Evolutionary conservation across 257 asterid genomes (phyloP).

Genomic region (Solanum lignicaule): DNA sequence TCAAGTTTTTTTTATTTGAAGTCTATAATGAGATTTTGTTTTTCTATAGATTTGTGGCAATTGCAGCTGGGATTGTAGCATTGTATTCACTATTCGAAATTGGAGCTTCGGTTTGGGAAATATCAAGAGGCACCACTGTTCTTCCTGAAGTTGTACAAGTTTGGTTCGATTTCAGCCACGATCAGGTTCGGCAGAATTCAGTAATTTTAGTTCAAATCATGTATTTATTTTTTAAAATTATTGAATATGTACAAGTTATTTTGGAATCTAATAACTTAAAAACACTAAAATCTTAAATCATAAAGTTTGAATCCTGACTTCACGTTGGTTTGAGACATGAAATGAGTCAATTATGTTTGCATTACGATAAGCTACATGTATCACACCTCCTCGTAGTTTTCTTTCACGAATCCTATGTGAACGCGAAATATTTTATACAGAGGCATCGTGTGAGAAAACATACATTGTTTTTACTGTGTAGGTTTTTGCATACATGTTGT

Average conservation of each 20-base stretch:
- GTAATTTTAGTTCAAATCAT: background rate
- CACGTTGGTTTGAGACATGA: background rate
- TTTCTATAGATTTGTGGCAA: conserved; percentile 13
- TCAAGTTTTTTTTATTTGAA: background rate
- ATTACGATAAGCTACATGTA: background rate
- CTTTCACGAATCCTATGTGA: background rate
- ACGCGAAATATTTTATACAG: background rate
- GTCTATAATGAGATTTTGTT: background rate
- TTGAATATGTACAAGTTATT: background rate
- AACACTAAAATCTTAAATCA: too few relatives aligned
- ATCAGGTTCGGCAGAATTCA: conserved; percentile 15
- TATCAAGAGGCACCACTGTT: conserved; percentile 23
- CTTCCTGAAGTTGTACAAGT: conserved; percentile 33
- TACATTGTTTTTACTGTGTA: background rate
- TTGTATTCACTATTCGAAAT: conserved; percentile 33
- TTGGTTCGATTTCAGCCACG: conserved; percentile 44
- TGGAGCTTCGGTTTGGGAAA: conserved; percentile 38
- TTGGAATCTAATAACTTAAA: background rate
- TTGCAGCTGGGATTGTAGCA: conserved; percentile 31
- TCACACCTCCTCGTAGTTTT: background rate
- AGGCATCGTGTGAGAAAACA: background rate
- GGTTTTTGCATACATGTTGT: conserved; percentile 33
- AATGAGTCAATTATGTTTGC: background rate
- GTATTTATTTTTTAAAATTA: background rate
- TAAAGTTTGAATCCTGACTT: too few relatives aligned